These are phyloP conservation scores for Goffeauzyma gilvescens DNA, from an alignment of 768 basidiomycete species.

Conservation along the genomic window DNA sequence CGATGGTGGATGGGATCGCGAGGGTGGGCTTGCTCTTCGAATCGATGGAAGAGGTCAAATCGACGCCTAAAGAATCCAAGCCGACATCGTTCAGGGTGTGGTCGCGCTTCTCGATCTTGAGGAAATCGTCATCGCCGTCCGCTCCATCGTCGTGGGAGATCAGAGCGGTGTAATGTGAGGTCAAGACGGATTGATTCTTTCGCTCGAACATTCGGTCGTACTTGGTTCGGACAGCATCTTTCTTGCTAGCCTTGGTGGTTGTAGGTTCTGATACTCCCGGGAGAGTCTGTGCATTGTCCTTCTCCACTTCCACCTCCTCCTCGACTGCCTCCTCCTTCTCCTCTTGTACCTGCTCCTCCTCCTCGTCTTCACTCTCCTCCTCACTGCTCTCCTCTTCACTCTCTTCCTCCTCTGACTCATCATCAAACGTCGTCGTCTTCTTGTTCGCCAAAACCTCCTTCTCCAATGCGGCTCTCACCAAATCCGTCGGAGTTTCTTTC, in stretches of 20 bases:
- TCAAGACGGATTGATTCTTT: constrained; percentile 81
- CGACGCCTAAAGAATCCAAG: background rate
- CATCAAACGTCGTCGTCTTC: constrained; percentile 13
- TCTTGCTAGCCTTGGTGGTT: no score
- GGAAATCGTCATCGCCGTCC: constrained; percentile 46
- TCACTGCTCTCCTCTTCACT: constrained; percentile 10
- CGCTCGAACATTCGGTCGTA: constrained; percentile 96
- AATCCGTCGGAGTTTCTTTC: constrained; percentile 18
- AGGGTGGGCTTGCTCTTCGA: background rate
- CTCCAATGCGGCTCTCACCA: constrained; percentile 7
- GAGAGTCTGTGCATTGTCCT: no score
- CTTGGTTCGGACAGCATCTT: constrained; percentile 47
- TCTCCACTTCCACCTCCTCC: constrained; percentile 5
- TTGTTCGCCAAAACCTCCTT: constrained; percentile 12
- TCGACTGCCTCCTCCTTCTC: constrained; percentile 4
- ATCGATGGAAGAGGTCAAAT: background rate
- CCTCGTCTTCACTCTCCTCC: background rate
- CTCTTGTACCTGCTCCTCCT: constrained; percentile 8
- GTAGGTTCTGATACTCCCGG: no score
- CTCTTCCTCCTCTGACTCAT: constrained; percentile 6
- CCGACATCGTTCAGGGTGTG: constrained; percentile 43
- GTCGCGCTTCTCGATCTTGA: constrained; percentile 77
- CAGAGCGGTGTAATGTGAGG: constrained; percentile 73
- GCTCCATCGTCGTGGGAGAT: constrained; percentile 44
- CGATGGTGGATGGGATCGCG: constrained; percentile 33